Evolutionary conservation across 1,139 yeast species (phyloP), one percentile per base, ranked within the genome.

Genomic region (Taiozyma onychis): DNA sequence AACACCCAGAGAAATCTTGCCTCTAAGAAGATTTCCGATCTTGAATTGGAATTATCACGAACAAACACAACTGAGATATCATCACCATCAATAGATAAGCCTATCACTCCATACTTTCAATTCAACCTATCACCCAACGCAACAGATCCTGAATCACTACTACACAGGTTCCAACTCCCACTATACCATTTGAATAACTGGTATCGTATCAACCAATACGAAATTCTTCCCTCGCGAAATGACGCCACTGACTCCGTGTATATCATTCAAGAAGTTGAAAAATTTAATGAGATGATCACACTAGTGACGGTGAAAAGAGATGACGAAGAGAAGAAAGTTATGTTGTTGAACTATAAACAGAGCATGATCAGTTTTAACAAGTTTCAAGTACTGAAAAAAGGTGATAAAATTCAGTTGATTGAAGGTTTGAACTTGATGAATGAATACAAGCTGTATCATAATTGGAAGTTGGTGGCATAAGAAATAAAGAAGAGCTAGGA

Each of bases 301-400:
- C 18, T 49, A 13, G 56, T 45, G 10, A 45, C 43, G 14, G 43
- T 51, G 2, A 43, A 44, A 43, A 44, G 14, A 9, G 35, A 28
- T 4, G 39, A 44, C 5, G 48, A 44, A 4, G 43, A 41, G 2
- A 24, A 24, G 6, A 43, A 50, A 6, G 54, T 51, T 1, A 21
- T 60, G 11, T 32, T 60, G 41, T 35, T 59, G 35, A 53, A 51
- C 43, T 53, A 59, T 44, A 54, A 46, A 41, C 63, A 59, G 43
- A 34, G 52, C 4, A 22, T 45, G 0, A 24, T n/a, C 4, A 45
- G 46, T 18, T 42, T 37, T 24, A 46, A 44, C 2, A 54, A 39
- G 27, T 41, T 57, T 10, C 51, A 53, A 21, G 41, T 32, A 3
- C 39, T 60, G 30, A 48, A 47, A 24, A n/a, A 4, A 4, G 60